Percentiles rank a stretch among this genome's conserved stretches.
Evolutionary conservation across 352 stramenopile genomes (phyloP).

Genomic region (Blastocystis sp.): DNA sequence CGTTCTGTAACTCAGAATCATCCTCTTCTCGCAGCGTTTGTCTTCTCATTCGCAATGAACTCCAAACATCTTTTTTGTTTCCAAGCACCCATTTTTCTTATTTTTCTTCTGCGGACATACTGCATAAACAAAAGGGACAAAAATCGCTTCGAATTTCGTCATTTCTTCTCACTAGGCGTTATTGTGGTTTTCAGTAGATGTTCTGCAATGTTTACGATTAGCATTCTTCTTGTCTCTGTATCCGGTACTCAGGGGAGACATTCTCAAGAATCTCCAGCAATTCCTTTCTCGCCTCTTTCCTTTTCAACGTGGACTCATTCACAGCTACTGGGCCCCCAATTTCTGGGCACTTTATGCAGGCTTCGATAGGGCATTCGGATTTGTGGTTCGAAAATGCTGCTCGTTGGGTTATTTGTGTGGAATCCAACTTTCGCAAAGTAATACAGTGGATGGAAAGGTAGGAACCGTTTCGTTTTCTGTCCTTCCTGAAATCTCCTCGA

Average conservation of each 20-base stretch:
- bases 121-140: conserved; percentile 67
- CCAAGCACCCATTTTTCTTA: conserved; percentile 86
- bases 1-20: conserved; percentile 64
- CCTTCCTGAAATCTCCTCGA: conserved; percentile 20
- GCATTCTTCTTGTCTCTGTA: conserved; percentile 53
- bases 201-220: not conserved
- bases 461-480: not conserved
- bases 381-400: not conserved
- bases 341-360: conserved; percentile 91
- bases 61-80: conserved; percentile 95
- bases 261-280: conserved; percentile 69
- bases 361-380: conserved; percentile 69
- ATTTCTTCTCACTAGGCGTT: conserved; percentile 75
- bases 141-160: conserved; percentile 68
- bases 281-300: conserved; percentile 87
- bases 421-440: not conserved
- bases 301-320: conserved; percentile 86
- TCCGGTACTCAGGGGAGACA: not conserved
- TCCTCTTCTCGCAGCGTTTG: conserved; percentile 75
- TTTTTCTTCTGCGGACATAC: conserved; percentile 85
- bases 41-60: conserved; percentile 85
- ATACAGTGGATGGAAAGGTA: conserved; percentile 2
- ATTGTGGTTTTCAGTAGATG: conserved; percentile 70
- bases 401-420: not conserved
- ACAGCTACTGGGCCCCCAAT: conserved; percentile 97